Base-by-base conservation (phyloP, 371 early-diverging fungal genomes). In the Homolaphlyctis polyrhiza region DNA sequence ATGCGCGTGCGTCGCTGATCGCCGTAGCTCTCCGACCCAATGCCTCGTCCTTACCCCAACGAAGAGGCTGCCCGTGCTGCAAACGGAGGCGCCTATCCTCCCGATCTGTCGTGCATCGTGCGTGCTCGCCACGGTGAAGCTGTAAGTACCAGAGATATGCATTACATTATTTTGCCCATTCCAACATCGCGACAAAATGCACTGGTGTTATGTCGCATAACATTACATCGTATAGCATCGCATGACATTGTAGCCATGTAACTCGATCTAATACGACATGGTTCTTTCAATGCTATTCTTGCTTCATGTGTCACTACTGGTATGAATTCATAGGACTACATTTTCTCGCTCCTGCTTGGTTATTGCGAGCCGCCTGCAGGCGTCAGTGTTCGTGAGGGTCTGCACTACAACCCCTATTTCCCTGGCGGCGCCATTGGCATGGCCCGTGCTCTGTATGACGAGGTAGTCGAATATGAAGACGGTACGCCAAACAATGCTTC, bases 331-430 rank as follows among this genome's bases (percentile, higher is more conserved):
- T 72, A 91, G 86, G 92, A 97, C 78, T 98, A 98, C 73, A 86
- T 98, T 69, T 96, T 94, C 80, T 76, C 96, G 62, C 88, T 98
- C 62, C 83, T 98, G 61, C 92, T 93, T 30, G 98, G 97, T 58
- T 98, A 97, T 79, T 82, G 85, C 71, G 97, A 97, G 67, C 89
- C 97, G 36, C 98, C 98, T 57, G 95, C 95, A 36, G 98, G 98
- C 78, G 86, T 98, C 64, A 87, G 88, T 68, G 76, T 97, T 59
- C 90, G 95, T 79, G 96, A 95, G 76, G 97, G 96, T 65, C 84
- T 96, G 50, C 89, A 95, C 88, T 96, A 93, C 85, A 98, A 98
- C 86, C 94, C 95, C 50, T 98, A 97, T 85, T 97, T 98, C 92
- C 98, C 96, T 29, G 97, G 98, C 66, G 97, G 97, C 68, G 93